Evolutionary conservation across 805 yeast species (phyloP).

Genomic region (Myxozyma mucilagina): DNA sequence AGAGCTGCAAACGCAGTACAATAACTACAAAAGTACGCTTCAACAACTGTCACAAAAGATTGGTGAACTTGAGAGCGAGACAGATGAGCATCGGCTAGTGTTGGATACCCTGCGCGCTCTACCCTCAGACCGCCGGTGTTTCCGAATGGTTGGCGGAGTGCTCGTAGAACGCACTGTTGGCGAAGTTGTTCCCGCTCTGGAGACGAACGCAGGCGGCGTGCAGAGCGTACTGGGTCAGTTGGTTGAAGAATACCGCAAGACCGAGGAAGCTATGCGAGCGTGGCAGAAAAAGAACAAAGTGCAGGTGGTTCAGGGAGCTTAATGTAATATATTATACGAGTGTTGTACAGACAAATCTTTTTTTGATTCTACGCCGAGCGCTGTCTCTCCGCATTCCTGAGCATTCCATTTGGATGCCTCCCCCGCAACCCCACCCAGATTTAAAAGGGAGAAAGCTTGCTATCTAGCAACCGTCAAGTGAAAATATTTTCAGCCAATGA

Average conservation of each 20-base stretch:
- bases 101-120: conserved; percentile 55
- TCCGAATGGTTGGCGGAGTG: conserved; percentile 92
- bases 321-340: too few relatives aligned
- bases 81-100: conserved; percentile 54
- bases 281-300: conserved; percentile 56
- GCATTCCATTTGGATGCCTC: too few relatives aligned
- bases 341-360: too few relatives aligned
- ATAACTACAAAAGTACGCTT: conserved; percentile 42
- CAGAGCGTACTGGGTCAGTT: conserved; percentile 44
- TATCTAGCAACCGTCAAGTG: too few relatives aligned
- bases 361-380: too few relatives aligned
- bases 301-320: conserved; percentile 45
- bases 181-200: conserved; percentile 67
- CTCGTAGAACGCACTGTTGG: conserved; percentile 77
- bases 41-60: conserved; percentile 43
- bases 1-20: conserved; percentile 46
- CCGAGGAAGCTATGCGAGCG: conserved; percentile 47
- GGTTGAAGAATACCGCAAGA: conserved; percentile 44
- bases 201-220: conserved; percentile 54
- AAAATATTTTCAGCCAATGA: too few relatives aligned
- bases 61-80: conserved; percentile 45
- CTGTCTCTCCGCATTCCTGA: too few relatives aligned
- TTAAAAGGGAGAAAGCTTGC: too few relatives aligned
- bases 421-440: too few relatives aligned
- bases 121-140: conserved; percentile 69